Evolutionary conservation across 345 rosid species (phyloP).

Genomic region (Gossypium herbaceum): DNA sequence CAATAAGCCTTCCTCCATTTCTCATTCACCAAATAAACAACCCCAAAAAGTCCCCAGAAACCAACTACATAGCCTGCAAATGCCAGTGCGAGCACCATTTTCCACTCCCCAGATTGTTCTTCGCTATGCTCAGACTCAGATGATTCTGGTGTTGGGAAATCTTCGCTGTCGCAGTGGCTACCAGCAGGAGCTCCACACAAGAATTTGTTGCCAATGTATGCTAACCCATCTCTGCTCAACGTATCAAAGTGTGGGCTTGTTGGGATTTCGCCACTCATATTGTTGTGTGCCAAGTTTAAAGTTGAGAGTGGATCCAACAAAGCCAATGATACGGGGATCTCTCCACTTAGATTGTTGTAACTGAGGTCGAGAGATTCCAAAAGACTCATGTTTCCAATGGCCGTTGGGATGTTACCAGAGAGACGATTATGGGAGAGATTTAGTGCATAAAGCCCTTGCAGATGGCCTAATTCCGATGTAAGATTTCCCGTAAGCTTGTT

Average conservation of each 20-base stretch:
- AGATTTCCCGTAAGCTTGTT: slow-evolving; percentile 23
- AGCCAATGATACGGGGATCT: slow-evolving; percentile 20
- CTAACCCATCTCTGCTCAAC: slow-evolving; percentile 17
- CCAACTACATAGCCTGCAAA: slow-evolving; percentile 23
- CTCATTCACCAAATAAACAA: slow-evolving; percentile 13
- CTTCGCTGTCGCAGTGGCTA: neutral
- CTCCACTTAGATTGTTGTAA: slow-evolving; percentile 18
- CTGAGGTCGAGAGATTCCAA: slow-evolving; percentile 34
- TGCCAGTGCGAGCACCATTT: neutral
- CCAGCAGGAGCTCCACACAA: slow-evolving; percentile 20
- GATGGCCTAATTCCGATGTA: slow-evolving; percentile 14
- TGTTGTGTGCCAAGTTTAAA: slow-evolving; percentile 29
- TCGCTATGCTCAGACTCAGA: neutral
- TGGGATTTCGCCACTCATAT: slow-evolving; percentile 30
- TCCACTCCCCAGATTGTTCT: neutral
- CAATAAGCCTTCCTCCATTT: slow-evolving; percentile 17
- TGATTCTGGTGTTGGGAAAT: neutral
- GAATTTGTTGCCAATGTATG: slow-evolving; percentile 19
- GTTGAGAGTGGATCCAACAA: neutral
- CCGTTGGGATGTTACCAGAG: slow-evolving; percentile 17
- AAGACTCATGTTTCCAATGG: slow-evolving; percentile 2
- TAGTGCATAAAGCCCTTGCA: neutral
- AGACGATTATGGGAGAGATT: slow-evolving; percentile 26
- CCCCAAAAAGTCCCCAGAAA: slow-evolving; percentile 19
- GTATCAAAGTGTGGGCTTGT: slow-evolving; percentile 23